Percentiles rank a stretch among this genome's conserved stretches.
Evolutionary conservation across 2,329 filamentous ascomycete genomes (phyloP).

Genomic region (Boeremia lycopersici): DNA sequence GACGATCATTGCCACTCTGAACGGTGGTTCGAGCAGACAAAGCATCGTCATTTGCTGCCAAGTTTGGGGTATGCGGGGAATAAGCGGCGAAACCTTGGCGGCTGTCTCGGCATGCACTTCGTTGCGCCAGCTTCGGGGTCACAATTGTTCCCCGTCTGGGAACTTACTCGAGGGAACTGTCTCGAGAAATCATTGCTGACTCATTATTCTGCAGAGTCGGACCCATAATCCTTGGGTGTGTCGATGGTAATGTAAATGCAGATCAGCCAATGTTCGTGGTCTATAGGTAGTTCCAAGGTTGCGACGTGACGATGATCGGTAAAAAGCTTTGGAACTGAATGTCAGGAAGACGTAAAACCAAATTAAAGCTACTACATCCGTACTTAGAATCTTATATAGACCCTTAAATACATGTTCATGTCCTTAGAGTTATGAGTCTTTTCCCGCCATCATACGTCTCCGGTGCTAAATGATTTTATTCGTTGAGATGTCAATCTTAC

Average conservation of each 20-base stretch:
- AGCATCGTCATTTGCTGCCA: slow-evolving; percentile 3
- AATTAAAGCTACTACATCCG: too few relatives aligned
- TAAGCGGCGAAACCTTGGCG: slow-evolving; percentile 8
- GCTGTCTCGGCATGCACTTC: slow-evolving; percentile 5
- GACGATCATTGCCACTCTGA: neutral
- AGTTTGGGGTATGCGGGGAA: slow-evolving; percentile 11
- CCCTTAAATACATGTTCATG: too few relatives aligned
- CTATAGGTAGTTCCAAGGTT: too few relatives aligned
- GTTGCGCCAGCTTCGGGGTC: neutral
- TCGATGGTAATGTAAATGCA: neutral
- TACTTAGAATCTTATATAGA: too few relatives aligned
- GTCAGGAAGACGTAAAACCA: too few relatives aligned
- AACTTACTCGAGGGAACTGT: neutral
- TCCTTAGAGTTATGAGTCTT: too few relatives aligned
- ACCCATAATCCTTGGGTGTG: too few relatives aligned
- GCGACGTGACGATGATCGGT: neutral
- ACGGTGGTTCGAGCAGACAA: neutral
- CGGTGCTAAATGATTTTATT: too few relatives aligned
- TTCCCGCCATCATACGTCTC: too few relatives aligned
- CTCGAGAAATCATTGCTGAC: neutral
- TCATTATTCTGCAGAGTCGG: too few relatives aligned
- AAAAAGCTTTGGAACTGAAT: neutral
- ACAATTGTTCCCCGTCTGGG: neutral
- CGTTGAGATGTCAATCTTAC: too few relatives aligned
- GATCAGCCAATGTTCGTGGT: neutral